Conservation (phyloP, 2,329 filamentous ascomycete species). For the Macrophomina phaseolina region DNA sequence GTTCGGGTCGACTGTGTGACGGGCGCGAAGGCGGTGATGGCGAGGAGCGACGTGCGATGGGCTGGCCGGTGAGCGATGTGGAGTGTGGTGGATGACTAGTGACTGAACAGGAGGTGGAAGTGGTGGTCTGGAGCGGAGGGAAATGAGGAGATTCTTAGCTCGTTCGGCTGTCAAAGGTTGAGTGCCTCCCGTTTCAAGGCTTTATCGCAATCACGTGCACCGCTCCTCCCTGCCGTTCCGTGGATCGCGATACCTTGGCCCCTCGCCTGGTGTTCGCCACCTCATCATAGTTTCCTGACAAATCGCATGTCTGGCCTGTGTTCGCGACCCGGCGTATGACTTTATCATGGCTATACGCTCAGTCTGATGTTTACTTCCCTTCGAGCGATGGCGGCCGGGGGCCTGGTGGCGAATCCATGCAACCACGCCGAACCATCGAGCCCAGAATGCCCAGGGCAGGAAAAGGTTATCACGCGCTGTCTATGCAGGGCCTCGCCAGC, state of each 20-base stretch:
- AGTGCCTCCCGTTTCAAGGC: slow-evolving; percentile 20
- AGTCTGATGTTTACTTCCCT: background rate
- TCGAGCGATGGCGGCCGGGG: background rate
- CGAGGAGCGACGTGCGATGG: background rate
- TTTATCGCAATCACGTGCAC: slow-evolving; percentile 4
- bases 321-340: background rate
- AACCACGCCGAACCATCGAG: background rate
- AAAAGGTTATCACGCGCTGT: too few species aligned
- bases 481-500: background rate
- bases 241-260: background rate
- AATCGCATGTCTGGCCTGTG: too few species aligned
- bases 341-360: background rate
- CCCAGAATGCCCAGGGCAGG: background rate
- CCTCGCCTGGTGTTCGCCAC: background rate
- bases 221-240: background rate
- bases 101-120: background rate
- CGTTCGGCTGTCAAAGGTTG: slow-evolving; percentile 17
- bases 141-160: slow-evolving; percentile 27
- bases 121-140: slow-evolving; percentile 8
- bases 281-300: background rate
- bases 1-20: slow-evolving; percentile 2
- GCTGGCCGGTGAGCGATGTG: too few species aligned
- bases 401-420: background rate
- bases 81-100: slow-evolving; percentile 6
- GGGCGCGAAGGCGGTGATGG: background rate